Conservation (phyloP, 768 basidiomycete genomes). For the Suillus fuscotomentosus region DNA sequence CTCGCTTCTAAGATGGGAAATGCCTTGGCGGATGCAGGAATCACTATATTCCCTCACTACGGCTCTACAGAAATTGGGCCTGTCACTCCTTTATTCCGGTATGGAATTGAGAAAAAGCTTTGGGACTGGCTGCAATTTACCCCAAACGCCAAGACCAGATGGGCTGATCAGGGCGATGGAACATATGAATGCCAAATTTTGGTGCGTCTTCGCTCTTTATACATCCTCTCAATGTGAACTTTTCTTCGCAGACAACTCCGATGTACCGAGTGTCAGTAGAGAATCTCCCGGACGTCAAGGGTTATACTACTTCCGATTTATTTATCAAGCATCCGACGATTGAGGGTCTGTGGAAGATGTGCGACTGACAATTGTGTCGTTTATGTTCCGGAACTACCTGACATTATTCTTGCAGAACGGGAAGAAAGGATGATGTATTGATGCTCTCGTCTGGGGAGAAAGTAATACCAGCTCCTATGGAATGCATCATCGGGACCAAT, state of each 20-base stretch:
- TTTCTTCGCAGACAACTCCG: conserved; percentile 4
- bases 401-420: conserved; percentile 9
- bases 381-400: too few species aligned
- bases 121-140: conserved; percentile 38
- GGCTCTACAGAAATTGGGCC: conserved; percentile 33
- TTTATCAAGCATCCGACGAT: conserved; percentile 44
- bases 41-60: conserved; percentile 32
- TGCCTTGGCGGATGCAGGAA: conserved; percentile 30
- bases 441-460: conserved; percentile 23
- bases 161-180: conserved; percentile 31
- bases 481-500: conserved; percentile 19
- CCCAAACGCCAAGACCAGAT: conserved; percentile 18
- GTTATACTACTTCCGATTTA: conserved; percentile 44
- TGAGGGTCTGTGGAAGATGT: conserved; percentile 37
- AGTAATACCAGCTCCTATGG: conserved; percentile 27
- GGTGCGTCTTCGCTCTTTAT: conserved; percentile 20
- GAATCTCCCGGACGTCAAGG: conserved; percentile 39
- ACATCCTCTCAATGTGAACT: not conserved
- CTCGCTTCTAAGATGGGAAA: conserved; percentile 35
- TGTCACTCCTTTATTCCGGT: conserved; percentile 3
- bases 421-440: conserved; percentile 38
- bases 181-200: conserved; percentile 38
- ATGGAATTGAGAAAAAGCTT: conserved; percentile 15
- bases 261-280: conserved; percentile 12
- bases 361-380: not conserved